Conservation (phyloP, 805 yeast genomes). For the Starmerella khaoyaiensis region DNA sequence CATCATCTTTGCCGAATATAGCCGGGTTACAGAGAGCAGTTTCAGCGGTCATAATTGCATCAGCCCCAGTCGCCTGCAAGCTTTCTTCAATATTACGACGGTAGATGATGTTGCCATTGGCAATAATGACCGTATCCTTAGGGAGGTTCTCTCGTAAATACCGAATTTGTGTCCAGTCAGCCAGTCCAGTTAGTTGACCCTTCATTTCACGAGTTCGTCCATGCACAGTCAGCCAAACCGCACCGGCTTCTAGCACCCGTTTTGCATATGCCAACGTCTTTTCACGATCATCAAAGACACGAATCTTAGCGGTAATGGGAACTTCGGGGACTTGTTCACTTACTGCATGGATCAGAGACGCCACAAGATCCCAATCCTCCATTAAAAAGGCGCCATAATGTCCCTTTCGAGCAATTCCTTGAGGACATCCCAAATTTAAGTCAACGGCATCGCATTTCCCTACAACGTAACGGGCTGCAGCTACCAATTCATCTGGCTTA, state of each 20-base stretch:
- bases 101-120: slow-evolving; percentile 90
- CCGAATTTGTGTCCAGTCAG: slow-evolving; percentile 75
- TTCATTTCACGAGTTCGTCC: slow-evolving; percentile 96
- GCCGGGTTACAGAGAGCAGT: slow-evolving; percentile 92
- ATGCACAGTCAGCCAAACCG: slow-evolving; percentile 87
- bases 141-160: slow-evolving; percentile 64
- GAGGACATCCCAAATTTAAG: slow-evolving; percentile 93
- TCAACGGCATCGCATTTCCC: slow-evolving; percentile 91
- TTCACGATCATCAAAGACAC: slow-evolving; percentile 74
- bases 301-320: slow-evolving; percentile 91
- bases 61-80: slow-evolving; percentile 49
- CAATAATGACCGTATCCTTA: slow-evolving; percentile 78
- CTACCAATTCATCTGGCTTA: slow-evolving; percentile 69
- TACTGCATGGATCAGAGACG: slow-evolving; percentile 53
- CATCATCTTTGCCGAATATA: slow-evolving; percentile 45
- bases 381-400: slow-evolving; percentile 88
- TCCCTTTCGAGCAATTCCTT: slow-evolving; percentile 91
- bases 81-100: slow-evolving; percentile 73
- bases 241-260: slow-evolving; percentile 84
- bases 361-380: slow-evolving; percentile 90
- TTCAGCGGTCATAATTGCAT: slow-evolving; percentile 96
- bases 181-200: slow-evolving; percentile 90
- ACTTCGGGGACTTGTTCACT: slow-evolving; percentile 56
- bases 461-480: slow-evolving; percentile 71
- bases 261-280: slow-evolving; percentile 77